Base-by-base conservation (phyloP, 257 asterid species). In the Dorcoceras hygrometricum region DNA sequence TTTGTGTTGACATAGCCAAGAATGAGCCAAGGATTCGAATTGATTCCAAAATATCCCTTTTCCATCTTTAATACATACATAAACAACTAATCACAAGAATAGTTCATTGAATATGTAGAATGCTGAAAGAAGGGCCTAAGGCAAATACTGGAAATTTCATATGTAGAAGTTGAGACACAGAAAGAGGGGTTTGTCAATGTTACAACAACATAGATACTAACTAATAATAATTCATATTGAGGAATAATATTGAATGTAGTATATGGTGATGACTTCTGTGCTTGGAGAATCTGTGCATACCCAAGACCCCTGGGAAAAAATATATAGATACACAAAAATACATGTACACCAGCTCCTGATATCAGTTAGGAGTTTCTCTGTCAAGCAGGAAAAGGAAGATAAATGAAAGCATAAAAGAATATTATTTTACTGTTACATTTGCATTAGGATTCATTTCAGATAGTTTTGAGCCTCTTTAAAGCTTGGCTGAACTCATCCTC, bases 401-500 rank as follows among this genome's bases (percentile, higher is more conserved):
- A 76, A 81, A 86, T 80, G 36, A 69, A 72, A 75, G 76, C 72
- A 77, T 76, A 68, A 82, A 84, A 75, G 79, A 76, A 75, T 75
- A 75, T 31, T 69, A 77, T 58, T 73, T 54, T 70, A 56, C 59
- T 77, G 77, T 74, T 75, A 69, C 75, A 70, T 70, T 77, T 76
- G 79, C 70, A 59, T 59, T 57, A 39, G 54, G 54, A 46, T 53
- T 57, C 50, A 62, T 69, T 76, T 84, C 88, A 84, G 88, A 91
- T 83, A 48, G 90, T 82, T 77, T 85, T 83, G 54, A 80, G 80
- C 80, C 87, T 88, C 88, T 89, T 93, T 63, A 70, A 43, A 60
- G 84, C 84, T 66, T 76, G 88, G 4, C 78, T 80, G 8, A 78
- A 75, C 70, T 85, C 95, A 64, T 84, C 86, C 55, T 77, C 84